Conservation (phyloP, 192 early-diverging fungal genomes). For the Linnemannia hyalina region DNA sequence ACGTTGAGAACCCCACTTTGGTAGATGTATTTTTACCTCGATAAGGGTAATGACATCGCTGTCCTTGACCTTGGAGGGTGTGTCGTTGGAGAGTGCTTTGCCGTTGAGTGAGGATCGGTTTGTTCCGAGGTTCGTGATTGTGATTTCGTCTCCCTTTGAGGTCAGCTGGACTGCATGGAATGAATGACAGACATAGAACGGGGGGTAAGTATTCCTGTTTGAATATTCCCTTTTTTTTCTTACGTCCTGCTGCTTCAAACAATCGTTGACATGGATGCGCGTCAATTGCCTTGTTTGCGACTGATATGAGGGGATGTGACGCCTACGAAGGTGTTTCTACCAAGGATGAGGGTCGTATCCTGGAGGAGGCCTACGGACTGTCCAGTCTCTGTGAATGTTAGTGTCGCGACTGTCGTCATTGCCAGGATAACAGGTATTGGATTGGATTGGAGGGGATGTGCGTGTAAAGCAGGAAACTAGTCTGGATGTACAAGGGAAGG, state of each 20-base stretch:
- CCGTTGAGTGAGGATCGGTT: constrained; percentile 38
- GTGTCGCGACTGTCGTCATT: not conserved
- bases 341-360: constrained; percentile 15
- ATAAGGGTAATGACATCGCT: constrained; percentile 28
- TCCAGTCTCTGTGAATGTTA: not conserved
- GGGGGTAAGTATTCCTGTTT: not conserved
- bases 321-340: constrained; percentile 20
- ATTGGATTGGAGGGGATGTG: too few relatives aligned
- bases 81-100: constrained; percentile 20
- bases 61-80: not conserved
- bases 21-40: constrained; percentile 16
- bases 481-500: too few relatives aligned
- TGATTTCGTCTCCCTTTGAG: constrained; percentile 8
- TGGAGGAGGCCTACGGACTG: constrained; percentile 3
- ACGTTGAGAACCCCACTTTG: not conserved
- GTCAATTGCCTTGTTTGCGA: constrained; percentile 29
- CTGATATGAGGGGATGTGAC: constrained; percentile 29
- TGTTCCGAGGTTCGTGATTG: constrained; percentile 26
- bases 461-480: too few relatives aligned
- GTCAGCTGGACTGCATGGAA: constrained; percentile 19
- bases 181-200: not conserved
- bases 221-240: too few relatives aligned
- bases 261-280: too few relatives aligned
- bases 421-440: too few relatives aligned
- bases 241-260: too few relatives aligned